Conservation (phyloP, 164 flowering plant species). For the Berberis thunbergii region DNA sequence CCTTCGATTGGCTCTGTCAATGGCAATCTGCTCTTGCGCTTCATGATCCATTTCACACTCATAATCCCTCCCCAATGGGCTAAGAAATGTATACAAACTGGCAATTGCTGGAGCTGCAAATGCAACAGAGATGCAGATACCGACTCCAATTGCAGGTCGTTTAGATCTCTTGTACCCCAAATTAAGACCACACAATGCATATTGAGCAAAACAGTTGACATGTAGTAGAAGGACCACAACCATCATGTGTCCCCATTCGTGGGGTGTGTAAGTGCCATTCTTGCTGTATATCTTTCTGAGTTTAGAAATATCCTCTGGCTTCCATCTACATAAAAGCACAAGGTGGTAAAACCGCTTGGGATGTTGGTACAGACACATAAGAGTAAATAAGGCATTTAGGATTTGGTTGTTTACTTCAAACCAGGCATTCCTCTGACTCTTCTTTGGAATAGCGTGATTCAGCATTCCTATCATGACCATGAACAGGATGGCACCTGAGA, state of each 20-base stretch:
- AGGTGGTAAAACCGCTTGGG: constrained; percentile 78
- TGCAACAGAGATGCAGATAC: constrained; percentile 58
- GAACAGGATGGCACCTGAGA: constrained; percentile 79
- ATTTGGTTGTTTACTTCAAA: constrained; percentile 93
- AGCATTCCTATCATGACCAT: constrained; percentile 91
- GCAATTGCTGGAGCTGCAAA: constrained; percentile 82
- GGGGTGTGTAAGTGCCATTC: constrained; percentile 78
- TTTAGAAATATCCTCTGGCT: constrained; percentile 45
- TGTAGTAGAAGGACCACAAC: constrained; percentile 70
- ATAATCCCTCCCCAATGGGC: constrained; percentile 87
- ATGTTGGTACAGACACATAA: constrained; percentile 88
- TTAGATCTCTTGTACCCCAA: constrained; percentile 70
- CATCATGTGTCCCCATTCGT: constrained; percentile 94
- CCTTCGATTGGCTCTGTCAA: constrained; percentile 11
- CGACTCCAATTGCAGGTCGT: constrained; percentile 88
- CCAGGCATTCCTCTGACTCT: constrained; percentile 68
- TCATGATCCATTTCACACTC: constrained; percentile 47
- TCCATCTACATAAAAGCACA: constrained; percentile 68
- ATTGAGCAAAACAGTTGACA: constrained; percentile 80
- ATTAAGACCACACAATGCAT: constrained; percentile 77
- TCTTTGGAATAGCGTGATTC: constrained; percentile 43
- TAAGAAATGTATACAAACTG: constrained; percentile 55
- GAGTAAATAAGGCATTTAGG: constrained; percentile 86
- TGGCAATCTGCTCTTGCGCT: constrained; percentile 25
- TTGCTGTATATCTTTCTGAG: constrained; percentile 82